Percentiles rank a stretch among this genome's conserved stretches.
Evolutionary conservation across 148 eudicot genomes (phyloP).

Genomic region (Rhododendron griersonianum): DNA sequence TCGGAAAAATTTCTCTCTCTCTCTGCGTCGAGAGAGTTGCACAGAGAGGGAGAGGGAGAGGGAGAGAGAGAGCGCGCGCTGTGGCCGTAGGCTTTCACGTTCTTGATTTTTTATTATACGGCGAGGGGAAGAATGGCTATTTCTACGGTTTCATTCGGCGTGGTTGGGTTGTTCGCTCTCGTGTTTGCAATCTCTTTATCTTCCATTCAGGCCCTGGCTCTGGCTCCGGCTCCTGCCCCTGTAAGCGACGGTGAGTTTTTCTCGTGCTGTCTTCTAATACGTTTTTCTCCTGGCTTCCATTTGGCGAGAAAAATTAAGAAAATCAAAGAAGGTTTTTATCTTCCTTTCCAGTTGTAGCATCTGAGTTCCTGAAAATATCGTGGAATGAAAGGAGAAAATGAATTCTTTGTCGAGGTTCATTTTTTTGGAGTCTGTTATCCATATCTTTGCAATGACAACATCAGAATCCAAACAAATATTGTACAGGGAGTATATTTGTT

Average conservation of each 20-base stretch:
- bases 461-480: too few relatives aligned
- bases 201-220: conserved; percentile 8
- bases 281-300: background rate
- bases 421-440: too few relatives aligned
- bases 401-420: background rate
- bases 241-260: conserved; percentile 13
- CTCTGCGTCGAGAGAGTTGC: background rate
- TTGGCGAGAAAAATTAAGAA: background rate
- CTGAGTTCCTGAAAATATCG: background rate
- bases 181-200: background rate
- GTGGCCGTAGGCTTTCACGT: too few relatives aligned
- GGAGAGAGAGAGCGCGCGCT: too few relatives aligned
- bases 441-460: too few relatives aligned
- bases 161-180: background rate
- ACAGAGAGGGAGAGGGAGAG: background rate
- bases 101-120: too few relatives aligned
- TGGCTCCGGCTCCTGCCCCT: conserved; percentile 21
- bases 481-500: too few relatives aligned
- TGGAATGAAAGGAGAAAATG: too few relatives aligned
- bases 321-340: background rate
- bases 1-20: background rate
- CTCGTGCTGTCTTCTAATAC: background rate
- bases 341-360: background rate
- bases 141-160: background rate
- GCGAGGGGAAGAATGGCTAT: background rate